Conservation (phyloP, 352 stramenopile genomes). For the Phytophthora uliginosa region DNA sequence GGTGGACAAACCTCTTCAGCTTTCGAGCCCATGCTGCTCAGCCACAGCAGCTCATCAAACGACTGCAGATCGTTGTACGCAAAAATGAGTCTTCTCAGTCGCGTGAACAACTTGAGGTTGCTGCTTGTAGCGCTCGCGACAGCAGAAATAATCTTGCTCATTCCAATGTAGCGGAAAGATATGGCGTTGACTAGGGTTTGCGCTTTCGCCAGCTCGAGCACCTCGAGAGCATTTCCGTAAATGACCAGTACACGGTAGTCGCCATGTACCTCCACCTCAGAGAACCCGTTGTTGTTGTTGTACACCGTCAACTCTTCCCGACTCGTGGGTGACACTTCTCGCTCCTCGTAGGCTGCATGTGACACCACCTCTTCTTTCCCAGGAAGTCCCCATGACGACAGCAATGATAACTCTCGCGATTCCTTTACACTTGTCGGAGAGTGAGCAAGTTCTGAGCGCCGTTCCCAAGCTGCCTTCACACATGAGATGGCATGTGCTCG, state of each 20-base stretch:
- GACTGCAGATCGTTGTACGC: constrained; percentile 72
- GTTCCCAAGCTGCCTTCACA: constrained; percentile 51
- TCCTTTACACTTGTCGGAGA: constrained; percentile 18
- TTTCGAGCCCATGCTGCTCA: constrained; percentile 57
- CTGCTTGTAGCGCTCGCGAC: constrained; percentile 39
- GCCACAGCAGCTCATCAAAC: constrained; percentile 76
- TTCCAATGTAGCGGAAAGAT: constrained; percentile 68
- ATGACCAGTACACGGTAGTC: constrained; percentile 77
- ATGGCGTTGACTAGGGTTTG: constrained; percentile 69
- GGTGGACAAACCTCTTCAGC: constrained; percentile 68
- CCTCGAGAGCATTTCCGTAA: constrained; percentile 75
- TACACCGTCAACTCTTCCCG: constrained; percentile 59
- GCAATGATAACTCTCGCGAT: constrained; percentile 12
- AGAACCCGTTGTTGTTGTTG: constrained; percentile 71
- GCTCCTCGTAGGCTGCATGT: constrained; percentile 34
- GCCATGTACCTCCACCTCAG: constrained; percentile 76
- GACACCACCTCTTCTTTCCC: constrained; percentile 2
- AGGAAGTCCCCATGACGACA: constrained; percentile 15
- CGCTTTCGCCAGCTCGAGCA: constrained; percentile 64
- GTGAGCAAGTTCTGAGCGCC: constrained; percentile 11
- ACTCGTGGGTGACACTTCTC: constrained; percentile 48
- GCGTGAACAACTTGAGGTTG: constrained; percentile 73
- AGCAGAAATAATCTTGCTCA: constrained; percentile 51
- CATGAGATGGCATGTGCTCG: constrained; percentile 61
- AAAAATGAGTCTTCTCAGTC: constrained; percentile 68